Evolutionary conservation across 192 early-diverging fungal species (phyloP), one percentile per base, ranked within the genome.

Genomic region (Radiomyces spectabilis): DNA sequence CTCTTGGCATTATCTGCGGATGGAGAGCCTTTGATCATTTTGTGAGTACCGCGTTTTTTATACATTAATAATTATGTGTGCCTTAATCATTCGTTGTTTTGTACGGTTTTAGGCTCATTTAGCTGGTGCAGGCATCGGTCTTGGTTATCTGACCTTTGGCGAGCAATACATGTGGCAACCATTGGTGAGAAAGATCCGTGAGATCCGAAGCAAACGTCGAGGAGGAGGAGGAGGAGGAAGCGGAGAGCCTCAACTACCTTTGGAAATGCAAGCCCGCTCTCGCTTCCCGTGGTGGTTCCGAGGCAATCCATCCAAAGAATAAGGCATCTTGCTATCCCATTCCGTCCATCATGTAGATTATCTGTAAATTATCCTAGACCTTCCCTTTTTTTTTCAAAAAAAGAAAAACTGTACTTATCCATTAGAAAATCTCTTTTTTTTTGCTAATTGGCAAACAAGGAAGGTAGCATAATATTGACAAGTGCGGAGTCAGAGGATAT

Each of bases 21-120:
- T 93, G 89, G 92, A 66, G 53, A 24, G 66, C 76, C 38, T 84
- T 93, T 56, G 85, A 88, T 60, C 92, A 95, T 51, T 73, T 75
- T 68, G 85, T 85, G 66, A 76, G 80, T 68, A 19, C 7, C 31
- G n/a, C 13, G 21, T 29, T 42, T 31, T 39, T 35, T 4, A n/a
- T 34, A 19, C 12, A 13, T 21, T 63, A 43, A 44, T 24, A 6
- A 0, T 16, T 53, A 29, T 44, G 31, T 44, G 13, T 32, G 18
- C 34, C 37, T 12, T 18, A 27, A 18, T 19, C 22, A 37, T 21
- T 40, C 33, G 5, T 35, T n/a, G n/a, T n/a, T n/a, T n/a, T n/a
- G n/a, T n/a, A n/a, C n/a, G 10, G 27, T 32, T 27, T 42, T 49
- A 82, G 80, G 80, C 76, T 5, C 85, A 88, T 54, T 60, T 88